These are phyloP conservation scores for Hirschioporus abietinus DNA, from an alignment of 768 basidiomycete genomes.

Conservation along the genomic window DNA sequence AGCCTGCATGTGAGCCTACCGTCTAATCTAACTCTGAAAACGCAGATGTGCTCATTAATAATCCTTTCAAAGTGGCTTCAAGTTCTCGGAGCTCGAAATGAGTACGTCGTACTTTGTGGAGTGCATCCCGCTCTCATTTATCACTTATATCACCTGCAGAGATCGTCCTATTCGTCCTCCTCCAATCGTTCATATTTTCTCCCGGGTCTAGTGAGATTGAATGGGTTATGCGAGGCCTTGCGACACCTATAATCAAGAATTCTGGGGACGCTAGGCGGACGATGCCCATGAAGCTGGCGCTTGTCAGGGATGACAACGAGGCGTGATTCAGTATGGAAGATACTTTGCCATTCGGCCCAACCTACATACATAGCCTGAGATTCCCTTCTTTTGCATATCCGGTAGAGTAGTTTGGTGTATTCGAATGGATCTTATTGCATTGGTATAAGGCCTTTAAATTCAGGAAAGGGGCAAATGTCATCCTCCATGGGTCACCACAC, in stretches of 20 bases:
- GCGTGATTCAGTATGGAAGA: not conserved
- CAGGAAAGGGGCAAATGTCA: too few relatives aligned
- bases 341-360: too few relatives aligned
- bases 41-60: not conserved
- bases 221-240: slow-evolving; percentile 25
- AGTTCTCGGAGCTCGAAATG: slow-evolving; percentile 17
- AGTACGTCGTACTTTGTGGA: slow-evolving; percentile 7
- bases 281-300: not conserved
- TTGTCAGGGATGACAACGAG: slow-evolving; percentile 3
- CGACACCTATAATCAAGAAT: slow-evolving; percentile 19
- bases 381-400: too few relatives aligned
- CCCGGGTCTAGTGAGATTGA: slow-evolving; percentile 20
- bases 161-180: slow-evolving; percentile 22
- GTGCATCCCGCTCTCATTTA: not conserved
- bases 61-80: slow-evolving; percentile 8
- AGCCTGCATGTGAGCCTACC: slow-evolving; percentile 40
- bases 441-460: too few relatives aligned
- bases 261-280: not conserved
- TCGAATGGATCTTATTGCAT: too few relatives aligned
- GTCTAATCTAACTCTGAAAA: slow-evolving; percentile 4
- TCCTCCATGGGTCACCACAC: too few relatives aligned
- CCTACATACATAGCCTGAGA: too few relatives aligned
- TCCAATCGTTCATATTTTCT: slow-evolving; percentile 22
- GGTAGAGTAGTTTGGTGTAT: too few relatives aligned
- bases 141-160: slow-evolving; percentile 16